Base-by-base conservation (phyloP, 345 rosid genomes). In the Populus ilicifolia region DNA sequence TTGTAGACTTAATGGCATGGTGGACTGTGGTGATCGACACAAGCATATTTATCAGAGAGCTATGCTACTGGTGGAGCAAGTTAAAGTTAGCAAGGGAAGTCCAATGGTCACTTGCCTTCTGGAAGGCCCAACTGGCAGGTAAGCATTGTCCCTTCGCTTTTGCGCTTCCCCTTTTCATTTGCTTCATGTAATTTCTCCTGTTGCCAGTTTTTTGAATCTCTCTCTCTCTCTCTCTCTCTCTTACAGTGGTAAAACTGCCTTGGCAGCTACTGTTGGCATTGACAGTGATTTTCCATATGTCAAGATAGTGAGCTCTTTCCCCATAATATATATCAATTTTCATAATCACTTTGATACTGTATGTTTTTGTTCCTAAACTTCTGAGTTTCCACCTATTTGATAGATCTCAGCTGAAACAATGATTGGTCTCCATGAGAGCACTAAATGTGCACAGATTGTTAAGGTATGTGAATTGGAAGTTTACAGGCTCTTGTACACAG, bases 61-160 rank as follows among this genome's bases (percentile, higher is more conserved):
- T 66, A 90, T 94, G 94, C 84, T 91, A 67, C 81, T 92, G 36
- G 97, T 92, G 78, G 99, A 92, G 86, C 97, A 96, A 90, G 98
- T 94, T 69, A 96, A 96, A 94, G 98, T 88, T 78, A 94, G 99
- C 82, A 88, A 87, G 83, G 98, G 97, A 87, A 92, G 97, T 85
- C 97, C 97, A 73, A 95, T 94, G 64, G 86, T 96, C 68, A 91
- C 97, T 61, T 94, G 97, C 87, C 98, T 96, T 80, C 86, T 96
- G 61, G 98, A 96, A 88, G 99, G 99, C 35, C 84, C 91, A 46
- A 86, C 92, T 83, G 98, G 99, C 83, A 96, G 99, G 99, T 92
- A 87, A 66, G 44, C 66, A 36, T 62, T 67, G 12, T 54, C 67
- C 75, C 69, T 71, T 54, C 74, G 17, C 63, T 69, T 14, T 23